Base-by-base conservation (phyloP, 1,284 basidiomycete species). In the Pholiota adiposa region DNA sequence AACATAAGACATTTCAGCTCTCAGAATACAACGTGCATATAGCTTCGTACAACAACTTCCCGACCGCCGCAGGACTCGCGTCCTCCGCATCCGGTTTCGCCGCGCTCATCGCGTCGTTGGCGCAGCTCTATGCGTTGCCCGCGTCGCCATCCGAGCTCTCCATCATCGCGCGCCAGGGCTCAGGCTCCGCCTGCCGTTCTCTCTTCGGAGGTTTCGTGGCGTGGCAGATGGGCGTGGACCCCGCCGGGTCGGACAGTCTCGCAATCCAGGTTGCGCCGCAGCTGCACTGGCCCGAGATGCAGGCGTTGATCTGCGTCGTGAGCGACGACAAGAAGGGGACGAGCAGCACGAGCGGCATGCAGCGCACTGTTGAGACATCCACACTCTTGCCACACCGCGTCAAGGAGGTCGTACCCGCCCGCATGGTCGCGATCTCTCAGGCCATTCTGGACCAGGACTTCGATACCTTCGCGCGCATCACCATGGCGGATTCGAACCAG, bases 41-140 rank as follows among this genome's bases (percentile, higher is more conserved):
- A 65, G 88, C 88, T 61, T 98, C 96, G 9, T 90, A 89, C 79
- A 99, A 99, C 86, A 99, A 99, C 82, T 99, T 99, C 83, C 97
- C 97, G 23, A 99, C 97, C 4, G 97, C 97, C 7, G 97, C 97
- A 0, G 97, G 97, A 11, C 89, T 99, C 38, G 97, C 97, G 0
- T 98, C 97, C 0, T 98, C 96, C 29, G 97, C 97, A 0, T 95
- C 96, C 0, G 97, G 97, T 12, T 97, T 99, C 66, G 97, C 97
- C 1, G 97, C 97, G 0, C 89, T 99, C 41, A 93, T 96, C 51
- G 84, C 90, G 7, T 97, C 96, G 50, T 86, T 99, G 44, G 89
- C 95, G 0, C 82, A 87, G 7, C 89, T 99, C 61, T 99, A 97
- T 80, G 71, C 82, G 25, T 90, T 99, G 59, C 90, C 87, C 43